Conservation (phyloP, 148 eudicot species). For the Vaccinium darrowii region DNA sequence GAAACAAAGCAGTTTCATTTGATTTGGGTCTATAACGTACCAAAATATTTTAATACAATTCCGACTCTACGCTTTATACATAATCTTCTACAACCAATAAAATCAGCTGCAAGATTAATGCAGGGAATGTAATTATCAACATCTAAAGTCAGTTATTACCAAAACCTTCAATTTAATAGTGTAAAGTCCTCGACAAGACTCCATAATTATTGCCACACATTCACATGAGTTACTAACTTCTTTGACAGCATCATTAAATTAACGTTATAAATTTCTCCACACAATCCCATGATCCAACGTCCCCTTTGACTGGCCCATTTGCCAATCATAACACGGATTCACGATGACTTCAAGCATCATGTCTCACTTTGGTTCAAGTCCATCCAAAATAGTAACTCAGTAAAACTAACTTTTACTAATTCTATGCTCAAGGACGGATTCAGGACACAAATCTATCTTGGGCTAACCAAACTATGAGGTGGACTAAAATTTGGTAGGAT, state of each 20-base stretch:
- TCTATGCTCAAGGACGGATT: too few species aligned
- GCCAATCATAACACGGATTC: neutral
- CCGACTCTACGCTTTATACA: neutral
- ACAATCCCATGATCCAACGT: slow-evolving; percentile 11
- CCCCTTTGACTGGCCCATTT: slow-evolving; percentile 18
- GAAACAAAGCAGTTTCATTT: neutral
- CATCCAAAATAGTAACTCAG: slow-evolving; percentile 4
- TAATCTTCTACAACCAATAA: neutral
- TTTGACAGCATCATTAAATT: neutral
- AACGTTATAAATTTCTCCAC: neutral
- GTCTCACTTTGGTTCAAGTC: slow-evolving; percentile 2
- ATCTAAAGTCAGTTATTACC: neutral
- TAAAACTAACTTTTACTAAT: neutral
- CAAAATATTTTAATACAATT: too few species aligned
- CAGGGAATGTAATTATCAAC: neutral
- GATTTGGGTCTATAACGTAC: neutral
- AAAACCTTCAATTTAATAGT: neutral
- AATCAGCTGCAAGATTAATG: neutral
- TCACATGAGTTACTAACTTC: neutral
- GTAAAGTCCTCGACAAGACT: neutral
- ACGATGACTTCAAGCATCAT: neutral
- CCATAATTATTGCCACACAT: neutral
- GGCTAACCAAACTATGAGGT: too few species aligned
- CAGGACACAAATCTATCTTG: too few species aligned
- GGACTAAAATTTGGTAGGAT: too few species aligned